Percentiles rank a stretch among this genome's conserved stretches.
These are phyloP conservation scores for Acacia pycnantha DNA, from an alignment of 331 rosid species.

Conservation along the genomic window DNA sequence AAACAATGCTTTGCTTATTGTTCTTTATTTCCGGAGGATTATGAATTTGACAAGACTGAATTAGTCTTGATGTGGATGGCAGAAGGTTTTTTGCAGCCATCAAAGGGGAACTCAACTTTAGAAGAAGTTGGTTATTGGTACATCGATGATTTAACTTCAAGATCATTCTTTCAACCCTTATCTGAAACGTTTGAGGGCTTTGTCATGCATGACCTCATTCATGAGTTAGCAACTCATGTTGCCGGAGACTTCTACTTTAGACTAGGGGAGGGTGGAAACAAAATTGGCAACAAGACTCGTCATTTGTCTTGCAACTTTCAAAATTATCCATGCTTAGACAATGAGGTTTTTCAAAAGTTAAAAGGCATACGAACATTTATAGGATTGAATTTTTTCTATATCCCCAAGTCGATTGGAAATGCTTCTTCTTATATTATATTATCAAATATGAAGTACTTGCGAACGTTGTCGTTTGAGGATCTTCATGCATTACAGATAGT, in stretches of 20 bases:
- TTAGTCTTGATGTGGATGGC: no score
- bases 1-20: no score
- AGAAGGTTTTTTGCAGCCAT: no score
- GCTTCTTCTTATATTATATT: no score
- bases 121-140: no score
- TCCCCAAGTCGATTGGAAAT: neutral
- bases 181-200: neutral
- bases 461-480: neutral
- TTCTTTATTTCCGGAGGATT: no score
- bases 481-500: rapidly evolving
- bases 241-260: neutral
- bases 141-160: no score
- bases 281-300: neutral
- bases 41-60: no score
- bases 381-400: neutral
- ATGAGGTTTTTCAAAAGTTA: neutral
- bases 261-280: neutral
- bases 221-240: neutral
- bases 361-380: slow-evolving; percentile 4
- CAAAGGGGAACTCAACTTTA: no score
- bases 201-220: slow-evolving; percentile 22
- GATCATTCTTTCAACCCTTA: no score
- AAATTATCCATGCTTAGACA: neutral
- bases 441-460: neutral
- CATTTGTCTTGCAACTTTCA: slow-evolving; percentile 9